These are phyloP conservation scores for Fusarium pininemorale DNA, from an alignment of 2,329 filamentous ascomycete genomes.

Conservation along the genomic window DNA sequence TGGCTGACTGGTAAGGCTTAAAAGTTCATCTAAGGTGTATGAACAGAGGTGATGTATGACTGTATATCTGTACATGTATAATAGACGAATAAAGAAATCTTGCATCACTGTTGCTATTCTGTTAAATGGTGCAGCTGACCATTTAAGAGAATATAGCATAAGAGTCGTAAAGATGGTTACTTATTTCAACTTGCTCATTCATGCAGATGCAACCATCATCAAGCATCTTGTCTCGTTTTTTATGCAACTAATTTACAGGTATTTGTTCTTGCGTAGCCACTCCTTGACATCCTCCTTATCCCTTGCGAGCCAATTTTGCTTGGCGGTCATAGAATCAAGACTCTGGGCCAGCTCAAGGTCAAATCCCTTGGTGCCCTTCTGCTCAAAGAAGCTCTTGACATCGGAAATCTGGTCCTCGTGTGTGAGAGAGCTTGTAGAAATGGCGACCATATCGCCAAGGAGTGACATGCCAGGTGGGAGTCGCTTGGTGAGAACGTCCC, in stretches of 20 bases:
- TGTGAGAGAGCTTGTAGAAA: slow-evolving; percentile 84
- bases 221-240: not conserved
- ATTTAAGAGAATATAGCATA: no score
- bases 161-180: not conserved
- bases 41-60: slow-evolving; percentile 33
- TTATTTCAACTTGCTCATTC: not conserved
- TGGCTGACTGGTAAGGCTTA: slow-evolving; percentile 54
- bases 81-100: slow-evolving; percentile 41
- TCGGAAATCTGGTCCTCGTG: slow-evolving; percentile 77
- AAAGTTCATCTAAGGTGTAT: slow-evolving; percentile 16
- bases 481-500: slow-evolving; percentile 83
- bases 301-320: slow-evolving; percentile 63
- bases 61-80: slow-evolving; percentile 47
- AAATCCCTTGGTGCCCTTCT: slow-evolving; percentile 84
- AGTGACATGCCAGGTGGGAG: slow-evolving; percentile 88
- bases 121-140: not conserved
- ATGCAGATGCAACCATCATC: not conserved
- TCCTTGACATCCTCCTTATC: slow-evolving; percentile 75
- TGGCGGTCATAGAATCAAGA: slow-evolving; percentile 83
- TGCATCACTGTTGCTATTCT: slow-evolving; percentile 15
- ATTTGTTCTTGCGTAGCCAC: slow-evolving; percentile 58
- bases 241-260: slow-evolving; percentile 32
- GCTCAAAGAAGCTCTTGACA: slow-evolving; percentile 82
- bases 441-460: slow-evolving; percentile 83
- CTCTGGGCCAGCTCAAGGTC: slow-evolving; percentile 91